Evolutionary conservation across 1,139 yeast species (phyloP).

Genomic region (Kodamaea derodonti): DNA sequence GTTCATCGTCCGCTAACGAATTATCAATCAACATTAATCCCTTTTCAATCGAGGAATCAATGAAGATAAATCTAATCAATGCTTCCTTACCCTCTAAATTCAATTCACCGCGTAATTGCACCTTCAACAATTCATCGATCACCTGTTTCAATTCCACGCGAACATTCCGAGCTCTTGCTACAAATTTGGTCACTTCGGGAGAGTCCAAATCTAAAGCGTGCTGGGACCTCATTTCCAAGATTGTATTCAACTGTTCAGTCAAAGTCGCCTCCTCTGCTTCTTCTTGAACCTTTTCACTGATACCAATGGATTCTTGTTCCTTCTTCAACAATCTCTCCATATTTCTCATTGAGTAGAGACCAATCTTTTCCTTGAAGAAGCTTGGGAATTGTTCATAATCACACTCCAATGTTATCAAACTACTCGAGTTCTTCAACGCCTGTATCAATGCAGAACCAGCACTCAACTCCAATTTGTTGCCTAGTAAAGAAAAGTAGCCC

Average conservation of each 20-base stretch:
- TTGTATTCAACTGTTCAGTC: slow-evolving; percentile 35
- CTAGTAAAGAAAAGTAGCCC: slow-evolving; percentile 56
- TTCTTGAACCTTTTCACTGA: not conserved
- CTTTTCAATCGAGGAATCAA: slow-evolving; percentile 67
- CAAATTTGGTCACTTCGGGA: slow-evolving; percentile 35
- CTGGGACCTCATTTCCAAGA: slow-evolving; percentile 31
- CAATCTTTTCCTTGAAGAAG: slow-evolving; percentile 53
- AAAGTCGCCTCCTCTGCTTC: slow-evolving; percentile 19
- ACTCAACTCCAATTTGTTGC: slow-evolving; percentile 50
- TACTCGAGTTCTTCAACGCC: slow-evolving; percentile 38
- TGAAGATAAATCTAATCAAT: slow-evolving; percentile 58
- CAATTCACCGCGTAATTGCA: slow-evolving; percentile 52
- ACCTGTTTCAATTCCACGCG: slow-evolving; percentile 48
- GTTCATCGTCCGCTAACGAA: slow-evolving; percentile 22
- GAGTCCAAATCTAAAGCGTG: slow-evolving; percentile 18
- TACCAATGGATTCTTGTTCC: slow-evolving; percentile 26
- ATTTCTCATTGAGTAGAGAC: slow-evolving; percentile 67
- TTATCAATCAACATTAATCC: slow-evolving; percentile 53
- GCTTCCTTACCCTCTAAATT: slow-evolving; percentile 71
- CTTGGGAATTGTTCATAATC: slow-evolving; percentile 37
- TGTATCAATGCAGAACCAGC: slow-evolving; percentile 39
- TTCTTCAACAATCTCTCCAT: slow-evolving; percentile 46
- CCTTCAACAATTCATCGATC: slow-evolving; percentile 52
- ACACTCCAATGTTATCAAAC: slow-evolving; percentile 39
- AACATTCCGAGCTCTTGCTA: slow-evolving; percentile 39